Conservation (phyloP, 1,284 basidiomycete genomes). For the Leccinum pachyderme region DNA sequence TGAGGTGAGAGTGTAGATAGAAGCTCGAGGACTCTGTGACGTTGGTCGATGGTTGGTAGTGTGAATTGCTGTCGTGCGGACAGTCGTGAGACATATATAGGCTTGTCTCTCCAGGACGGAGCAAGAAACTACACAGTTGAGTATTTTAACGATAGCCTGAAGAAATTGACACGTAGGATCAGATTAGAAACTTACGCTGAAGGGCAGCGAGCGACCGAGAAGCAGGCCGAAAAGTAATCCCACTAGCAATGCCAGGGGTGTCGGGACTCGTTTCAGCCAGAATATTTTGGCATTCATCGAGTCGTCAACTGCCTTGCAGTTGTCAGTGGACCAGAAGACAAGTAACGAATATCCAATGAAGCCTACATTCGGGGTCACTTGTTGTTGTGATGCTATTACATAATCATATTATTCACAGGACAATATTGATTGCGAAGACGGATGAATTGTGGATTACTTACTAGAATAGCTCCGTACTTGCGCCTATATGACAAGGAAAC, state of each 20-base stretch:
- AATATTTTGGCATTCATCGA: constrained; percentile 28
- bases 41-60: constrained; percentile 75
- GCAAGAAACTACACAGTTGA: constrained; percentile 18
- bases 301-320: not conserved
- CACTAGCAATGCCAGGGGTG: constrained; percentile 55
- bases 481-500: too few species aligned
- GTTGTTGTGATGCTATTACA: too few species aligned
- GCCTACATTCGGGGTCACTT: too few species aligned
- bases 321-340: not conserved
- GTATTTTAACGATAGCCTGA: constrained; percentile 1
- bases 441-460: too few species aligned
- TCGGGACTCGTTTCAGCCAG: constrained; percentile 43
- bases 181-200: constrained; percentile 38
- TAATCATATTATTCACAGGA: too few species aligned
- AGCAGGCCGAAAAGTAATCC: constrained; percentile 68
- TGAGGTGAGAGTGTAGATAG: constrained; percentile 84
- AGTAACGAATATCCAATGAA: not conserved
- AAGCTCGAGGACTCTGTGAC: constrained; percentile 80
- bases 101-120: constrained; percentile 54
- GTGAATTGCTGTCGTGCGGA: constrained; percentile 59
- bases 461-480: too few species aligned
- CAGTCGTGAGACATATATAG: constrained; percentile 46
- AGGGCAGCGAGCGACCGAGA: constrained; percentile 54
- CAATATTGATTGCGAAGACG: too few species aligned
- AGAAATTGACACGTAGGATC: not conserved